Evolutionary conservation across 345 rosid species (phyloP).

Genomic region (Fremontodendron californicum): DNA sequence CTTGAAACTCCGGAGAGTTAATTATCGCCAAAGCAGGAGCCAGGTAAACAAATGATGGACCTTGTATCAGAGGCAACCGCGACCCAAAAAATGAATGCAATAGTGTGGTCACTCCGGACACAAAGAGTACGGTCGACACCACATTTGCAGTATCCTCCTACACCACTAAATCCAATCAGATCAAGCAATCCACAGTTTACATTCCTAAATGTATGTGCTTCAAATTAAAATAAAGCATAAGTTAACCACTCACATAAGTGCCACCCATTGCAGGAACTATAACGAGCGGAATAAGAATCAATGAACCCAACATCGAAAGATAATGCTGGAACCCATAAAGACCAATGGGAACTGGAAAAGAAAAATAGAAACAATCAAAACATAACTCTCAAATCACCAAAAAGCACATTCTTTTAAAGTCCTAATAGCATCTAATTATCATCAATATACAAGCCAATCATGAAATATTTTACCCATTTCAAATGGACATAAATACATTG

Average conservation of each 20-base stretch:
- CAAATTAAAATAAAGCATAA: not conserved
- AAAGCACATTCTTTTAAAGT: not conserved
- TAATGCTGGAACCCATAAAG: conserved; percentile 94
- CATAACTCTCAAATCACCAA: not conserved
- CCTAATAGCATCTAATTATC: not conserved
- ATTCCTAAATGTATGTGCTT: not conserved
- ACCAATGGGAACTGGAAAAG: conserved; percentile 81
- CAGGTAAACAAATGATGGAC: conserved; percentile 86
- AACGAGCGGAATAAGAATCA: conserved; percentile 86
- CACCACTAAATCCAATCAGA: conserved; percentile 42
- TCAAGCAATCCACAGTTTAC: conserved; percentile 18
- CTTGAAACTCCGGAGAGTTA: conserved; percentile 87
- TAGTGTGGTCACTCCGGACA: conserved; percentile 83
- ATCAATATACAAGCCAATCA: not conserved
- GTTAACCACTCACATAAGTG: conserved; percentile 57
- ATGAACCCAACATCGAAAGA: conserved; percentile 83
- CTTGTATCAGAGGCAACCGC: conserved; percentile 92
- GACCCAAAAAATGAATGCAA: conserved; percentile 89
- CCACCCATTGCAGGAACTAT: conserved; percentile 99
- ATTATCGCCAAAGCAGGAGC: conserved; percentile 86
- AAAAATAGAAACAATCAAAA: conserved; percentile 2
- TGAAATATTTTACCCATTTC: not conserved
- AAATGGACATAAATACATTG: not conserved
- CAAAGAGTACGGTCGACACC: conserved; percentile 85
- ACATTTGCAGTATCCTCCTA: conserved; percentile 89